phyloP scores from a whole-genome alignment of 116 monocot genomes.

The Iris pallida region DNA sequence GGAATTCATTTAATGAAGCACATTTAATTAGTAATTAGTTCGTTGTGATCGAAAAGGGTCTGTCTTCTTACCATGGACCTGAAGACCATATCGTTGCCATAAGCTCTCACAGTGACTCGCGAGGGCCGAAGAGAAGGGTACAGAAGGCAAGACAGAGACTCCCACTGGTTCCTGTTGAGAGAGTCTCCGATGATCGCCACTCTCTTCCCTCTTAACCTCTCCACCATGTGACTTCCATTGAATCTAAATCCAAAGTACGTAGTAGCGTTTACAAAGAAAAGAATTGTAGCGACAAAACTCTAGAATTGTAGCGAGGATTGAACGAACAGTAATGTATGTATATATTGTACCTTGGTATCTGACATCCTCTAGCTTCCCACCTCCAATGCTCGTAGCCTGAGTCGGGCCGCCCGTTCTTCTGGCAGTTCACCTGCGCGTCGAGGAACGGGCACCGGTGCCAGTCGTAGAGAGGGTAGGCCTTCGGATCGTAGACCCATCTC shows the following conservation, averaged over 20 bases:
- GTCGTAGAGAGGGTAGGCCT: slow-evolving; percentile 40
- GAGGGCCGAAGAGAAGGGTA: slow-evolving; percentile 34
- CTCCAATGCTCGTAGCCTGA: slow-evolving; percentile 51
- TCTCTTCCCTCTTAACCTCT: slow-evolving; percentile 45
- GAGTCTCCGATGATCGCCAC: slow-evolving; percentile 59
- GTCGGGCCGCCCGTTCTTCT: slow-evolving; percentile 53
- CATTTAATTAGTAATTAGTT: too few species aligned
- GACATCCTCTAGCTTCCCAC: slow-evolving; percentile 45
- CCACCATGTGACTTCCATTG: slow-evolving; percentile 32
- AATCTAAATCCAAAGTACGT: too few species aligned
- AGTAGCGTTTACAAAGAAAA: too few species aligned
- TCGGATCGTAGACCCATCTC: slow-evolving; percentile 46
- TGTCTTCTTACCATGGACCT: slow-evolving; percentile 41
- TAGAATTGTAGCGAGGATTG: too few species aligned
- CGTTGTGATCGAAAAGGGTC: too few species aligned
- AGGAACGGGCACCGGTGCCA: slow-evolving; percentile 41
- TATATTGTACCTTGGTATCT: slow-evolving; percentile 42
- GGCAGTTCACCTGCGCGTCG: slow-evolving; percentile 47
- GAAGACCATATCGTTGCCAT: slow-evolving; percentile 25
- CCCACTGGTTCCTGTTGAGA: slow-evolving; percentile 65
- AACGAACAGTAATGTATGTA: too few species aligned
- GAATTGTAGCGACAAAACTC: too few species aligned
- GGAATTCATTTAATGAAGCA: too few species aligned
- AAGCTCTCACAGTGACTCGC: slow-evolving; percentile 9
- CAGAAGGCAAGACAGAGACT: slow-evolving; percentile 54